Evolutionary conservation across 2,329 filamentous ascomycete species (phyloP).

Genomic region (Aspergillus sp.): DNA sequence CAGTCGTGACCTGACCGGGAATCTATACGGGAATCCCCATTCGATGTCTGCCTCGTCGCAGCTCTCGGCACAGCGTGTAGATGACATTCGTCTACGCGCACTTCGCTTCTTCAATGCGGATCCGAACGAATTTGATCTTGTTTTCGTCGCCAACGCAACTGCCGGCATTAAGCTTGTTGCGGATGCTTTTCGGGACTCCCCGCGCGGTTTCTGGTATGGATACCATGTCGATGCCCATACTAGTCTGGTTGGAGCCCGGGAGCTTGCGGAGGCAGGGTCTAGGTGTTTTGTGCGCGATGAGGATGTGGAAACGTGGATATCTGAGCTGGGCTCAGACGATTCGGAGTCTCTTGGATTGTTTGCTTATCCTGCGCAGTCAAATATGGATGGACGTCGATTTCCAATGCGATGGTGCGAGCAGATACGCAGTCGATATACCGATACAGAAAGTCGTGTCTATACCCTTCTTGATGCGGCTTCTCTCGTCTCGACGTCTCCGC

Average conservation of each 20-base stretch:
- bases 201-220: slow-evolving; percentile 72
- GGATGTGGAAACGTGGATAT: slow-evolving; percentile 66
- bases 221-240: slow-evolving; percentile 87
- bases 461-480: slow-evolving; percentile 84
- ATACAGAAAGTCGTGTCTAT: slow-evolving; percentile 48
- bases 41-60: slow-evolving; percentile 82
- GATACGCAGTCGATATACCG: slow-evolving; percentile 40
- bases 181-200: slow-evolving; percentile 69
- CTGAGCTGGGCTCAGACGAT: slow-evolving; percentile 27
- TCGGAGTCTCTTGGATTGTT: slow-evolving; percentile 53
- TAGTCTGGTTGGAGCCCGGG: slow-evolving; percentile 77
- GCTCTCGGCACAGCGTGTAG: slow-evolving; percentile 69
- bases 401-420: slow-evolving; percentile 67
- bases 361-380: slow-evolving; percentile 87
- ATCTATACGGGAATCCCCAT: slow-evolving; percentile 88
- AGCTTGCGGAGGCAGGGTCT: slow-evolving; percentile 62
- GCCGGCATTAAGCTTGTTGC: slow-evolving; percentile 84
- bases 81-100: slow-evolving; percentile 70
- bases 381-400: slow-evolving; percentile 79
- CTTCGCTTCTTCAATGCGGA: slow-evolving; percentile 79
- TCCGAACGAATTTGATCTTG: slow-evolving; percentile 77
- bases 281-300: slow-evolving; percentile 65
- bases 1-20: slow-evolving; percentile 72
- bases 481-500: slow-evolving; percentile 70
- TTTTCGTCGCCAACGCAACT: slow-evolving; percentile 91